Evolutionary conservation across 2,329 filamentous ascomycete species (phyloP), one percentile per base, ranked within the genome.

Genomic region (Canariomyces notabilis): DNA sequence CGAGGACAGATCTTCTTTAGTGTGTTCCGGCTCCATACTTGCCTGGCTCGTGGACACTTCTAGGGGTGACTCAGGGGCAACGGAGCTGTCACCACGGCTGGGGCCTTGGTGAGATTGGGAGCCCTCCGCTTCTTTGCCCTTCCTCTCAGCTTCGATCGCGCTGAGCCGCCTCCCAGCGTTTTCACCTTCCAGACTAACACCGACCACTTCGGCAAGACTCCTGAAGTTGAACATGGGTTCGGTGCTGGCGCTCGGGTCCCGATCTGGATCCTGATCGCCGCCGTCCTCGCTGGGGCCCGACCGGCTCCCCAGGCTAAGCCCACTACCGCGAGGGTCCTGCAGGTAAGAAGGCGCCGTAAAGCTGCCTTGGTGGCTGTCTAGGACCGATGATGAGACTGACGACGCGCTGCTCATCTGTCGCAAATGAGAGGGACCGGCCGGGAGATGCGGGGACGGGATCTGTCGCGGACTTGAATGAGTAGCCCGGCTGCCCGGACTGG

Each of bases 141-240:
- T 43, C 46, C 36, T 56, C 47, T 55, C 62, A 0, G 48, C 57
- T 54, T 32, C 66, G 59, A 36, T 62, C 44, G 41, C 59, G 58
- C 48, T 63, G 53, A 44, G 52, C 36, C 45, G 60, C 6, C 60
- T 60, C 1, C 66, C 64, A 0, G 71, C 72, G 32, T 73, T 64
- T 35, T 68, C 64, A 2, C 70, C 69, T 42, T 80, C 76, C 26
- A 80, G 67, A 37, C 77, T 73, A 6, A 80, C 80, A 0, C 83
- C 87, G 22, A 96, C 87, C 63, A 94, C 87, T 51, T 88, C 87
- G 2, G 88, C 87, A 18, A 97, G 70, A 56, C 89, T 95, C 46
- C 82, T 77, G 62, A 96, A 96, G 64, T 95, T 96, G 67, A 95
- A 93, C 78, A 95, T 81, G 3, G 89, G 80, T 61, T 96, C 90